These are phyloP conservation scores for Ganoderma resinaceum DNA, from an alignment of 1,284 basidiomycete species.

Conservation along the genomic window DNA sequence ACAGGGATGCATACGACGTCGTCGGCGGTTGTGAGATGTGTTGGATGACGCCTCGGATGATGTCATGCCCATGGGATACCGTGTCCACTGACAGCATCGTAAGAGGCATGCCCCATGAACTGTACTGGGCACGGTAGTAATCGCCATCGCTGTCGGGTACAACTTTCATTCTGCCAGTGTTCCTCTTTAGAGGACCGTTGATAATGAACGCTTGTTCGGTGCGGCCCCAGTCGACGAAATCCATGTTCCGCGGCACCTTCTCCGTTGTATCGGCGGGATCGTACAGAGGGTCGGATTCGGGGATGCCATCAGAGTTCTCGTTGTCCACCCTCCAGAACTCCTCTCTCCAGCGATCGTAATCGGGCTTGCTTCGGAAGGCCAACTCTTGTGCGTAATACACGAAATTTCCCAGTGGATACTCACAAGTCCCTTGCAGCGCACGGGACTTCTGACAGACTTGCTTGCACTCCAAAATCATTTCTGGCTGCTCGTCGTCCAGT, in stretches of 20 bases:
- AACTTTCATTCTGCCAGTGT: background rate
- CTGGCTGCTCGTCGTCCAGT: background rate
- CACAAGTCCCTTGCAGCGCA: background rate
- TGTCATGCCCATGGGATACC: background rate
- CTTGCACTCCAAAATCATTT: background rate
- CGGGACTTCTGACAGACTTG: background rate
- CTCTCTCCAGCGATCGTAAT: background rate
- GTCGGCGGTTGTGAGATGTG: background rate
- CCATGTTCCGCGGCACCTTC: background rate
- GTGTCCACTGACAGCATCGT: background rate
- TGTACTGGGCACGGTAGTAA: background rate
- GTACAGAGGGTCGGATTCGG: background rate
- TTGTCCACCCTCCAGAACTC: background rate
- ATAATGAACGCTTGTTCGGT: no score
- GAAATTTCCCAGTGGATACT: background rate
- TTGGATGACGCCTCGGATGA: background rate
- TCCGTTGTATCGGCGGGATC: background rate
- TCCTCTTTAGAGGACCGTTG: background rate
- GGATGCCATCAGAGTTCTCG: background rate
- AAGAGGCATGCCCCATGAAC: background rate
- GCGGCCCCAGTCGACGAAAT: background rate
- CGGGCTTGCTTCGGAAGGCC: background rate
- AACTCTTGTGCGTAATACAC: background rate
- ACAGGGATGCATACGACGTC: background rate
- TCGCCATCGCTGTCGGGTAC: background rate